A percentile compares a stretch with the other conserved stretches of the same genome.
Conservation (phyloP, 2,329 filamentous ascomycete species). For the Apiospora rasikravindrae region DNA sequence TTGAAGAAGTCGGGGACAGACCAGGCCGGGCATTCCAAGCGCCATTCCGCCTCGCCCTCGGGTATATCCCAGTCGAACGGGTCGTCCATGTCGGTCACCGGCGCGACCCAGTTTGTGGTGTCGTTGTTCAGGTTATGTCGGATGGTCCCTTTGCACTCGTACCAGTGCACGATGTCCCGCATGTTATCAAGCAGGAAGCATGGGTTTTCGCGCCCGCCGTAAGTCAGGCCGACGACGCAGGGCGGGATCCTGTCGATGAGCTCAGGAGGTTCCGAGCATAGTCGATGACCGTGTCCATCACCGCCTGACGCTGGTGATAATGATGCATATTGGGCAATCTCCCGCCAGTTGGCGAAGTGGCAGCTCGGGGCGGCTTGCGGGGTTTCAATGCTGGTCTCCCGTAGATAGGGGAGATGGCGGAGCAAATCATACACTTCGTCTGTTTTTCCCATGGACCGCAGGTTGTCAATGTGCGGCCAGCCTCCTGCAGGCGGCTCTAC, state of each 20-base stretch:
- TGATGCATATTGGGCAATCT: not conserved
- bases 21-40: not conserved
- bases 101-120: not conserved
- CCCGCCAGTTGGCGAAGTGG: slow-evolving; percentile 18
- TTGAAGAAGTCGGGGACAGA: not conserved
- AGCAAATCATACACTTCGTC: slow-evolving; percentile 17
- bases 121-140: not conserved
- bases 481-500: slow-evolving; percentile 33
- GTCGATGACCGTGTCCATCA: not conserved
- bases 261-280: not conserved
- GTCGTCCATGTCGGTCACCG: not conserved
- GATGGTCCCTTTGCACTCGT: not conserved
- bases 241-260: slow-evolving; percentile 10
- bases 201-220: not conserved
- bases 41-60: not conserved
- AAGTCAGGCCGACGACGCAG: slow-evolving; percentile 9
- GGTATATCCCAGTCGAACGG: not conserved
- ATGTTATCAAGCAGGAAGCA: slow-evolving; percentile 7
- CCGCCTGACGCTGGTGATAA: too few relatives aligned
- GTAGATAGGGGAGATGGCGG: slow-evolving; percentile 20
- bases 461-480: slow-evolving; percentile 33
- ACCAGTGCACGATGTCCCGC: slow-evolving; percentile 14
- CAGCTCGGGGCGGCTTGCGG: not conserved
- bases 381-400: not conserved
- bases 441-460: slow-evolving; percentile 8